Evolutionary conservation across 805 yeast genomes (phyloP).

Genomic region (Yarrowia alimentaria): DNA sequence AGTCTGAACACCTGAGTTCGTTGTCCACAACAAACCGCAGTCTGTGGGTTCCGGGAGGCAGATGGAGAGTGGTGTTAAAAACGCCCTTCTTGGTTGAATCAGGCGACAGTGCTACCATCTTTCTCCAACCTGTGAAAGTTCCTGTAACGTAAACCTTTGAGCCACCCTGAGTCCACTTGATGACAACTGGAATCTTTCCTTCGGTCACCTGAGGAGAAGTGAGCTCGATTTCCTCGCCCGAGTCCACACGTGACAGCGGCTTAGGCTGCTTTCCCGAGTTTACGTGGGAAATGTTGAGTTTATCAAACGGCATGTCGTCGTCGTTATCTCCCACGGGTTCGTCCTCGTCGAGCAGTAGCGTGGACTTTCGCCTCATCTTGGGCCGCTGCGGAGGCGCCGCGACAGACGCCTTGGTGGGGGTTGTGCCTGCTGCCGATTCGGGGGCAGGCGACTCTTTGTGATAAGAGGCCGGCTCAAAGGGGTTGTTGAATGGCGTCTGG

Average conservation of each 20-base stretch:
- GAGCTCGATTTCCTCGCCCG: constrained; percentile 40
- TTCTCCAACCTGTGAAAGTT: constrained; percentile 96
- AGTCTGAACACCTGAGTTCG: constrained; percentile 83
- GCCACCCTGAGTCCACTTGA: constrained; percentile 97
- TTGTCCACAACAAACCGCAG: constrained; percentile 91
- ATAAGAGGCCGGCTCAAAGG: constrained; percentile 22
- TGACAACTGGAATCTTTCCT: constrained; percentile 52
- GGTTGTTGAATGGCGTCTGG: constrained; percentile 20
- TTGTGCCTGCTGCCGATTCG: not conserved
- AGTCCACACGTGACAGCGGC: constrained; percentile 38
- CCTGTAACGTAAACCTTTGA: constrained; percentile 93
- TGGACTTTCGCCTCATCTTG: constrained; percentile 57
- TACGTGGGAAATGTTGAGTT: constrained; percentile 43
- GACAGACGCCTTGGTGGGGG: not conserved
- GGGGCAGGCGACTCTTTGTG: constrained; percentile 23
- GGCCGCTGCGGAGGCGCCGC: constrained; percentile 17
- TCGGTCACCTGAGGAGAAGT: constrained; percentile 33
- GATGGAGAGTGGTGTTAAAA: constrained; percentile 39
- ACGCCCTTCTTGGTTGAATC: constrained; percentile 41
- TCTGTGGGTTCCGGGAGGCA: constrained; percentile 86
- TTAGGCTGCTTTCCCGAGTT: constrained; percentile 32
- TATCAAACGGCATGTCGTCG: constrained; percentile 49
- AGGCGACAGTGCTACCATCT: constrained; percentile 80
- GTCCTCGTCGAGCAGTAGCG: constrained; percentile 71
- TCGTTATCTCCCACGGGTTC: constrained; percentile 31